Evolutionary conservation across 2,329 filamentous ascomycete species (phyloP), one percentile per base, ranked within the genome.

Genomic region (Fusarium ambrosium): DNA sequence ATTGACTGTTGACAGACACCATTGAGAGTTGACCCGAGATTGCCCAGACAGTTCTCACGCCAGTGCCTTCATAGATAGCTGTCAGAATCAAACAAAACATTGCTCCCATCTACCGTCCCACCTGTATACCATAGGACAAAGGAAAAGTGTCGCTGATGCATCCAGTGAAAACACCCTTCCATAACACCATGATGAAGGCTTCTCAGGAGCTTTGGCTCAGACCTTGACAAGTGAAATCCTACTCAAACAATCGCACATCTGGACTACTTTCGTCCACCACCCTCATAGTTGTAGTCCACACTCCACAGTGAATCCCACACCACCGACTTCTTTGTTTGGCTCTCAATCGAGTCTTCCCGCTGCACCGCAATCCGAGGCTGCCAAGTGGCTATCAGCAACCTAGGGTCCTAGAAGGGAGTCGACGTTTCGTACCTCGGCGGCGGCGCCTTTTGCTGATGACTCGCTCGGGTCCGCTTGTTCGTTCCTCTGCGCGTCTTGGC

Each of bases 241-340:
- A 20, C n/a, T 29, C 29, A 63, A 34, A 39, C 27, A 62, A 22
- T 32, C 22, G 18, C 16, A n/a, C 20, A 22, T 11, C 6, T 48
- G 4, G 24, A 37, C 71, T 76, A 80, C 71, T 73, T 80, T 74
- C 75, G 81, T n/a, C 66, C 63, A 2, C 78, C 75, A 48, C 85
- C 87, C 73, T 89, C 89, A 60, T 89, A 87, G 71, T 84, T 90
- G 55, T 91, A 85, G 76, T 92, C 90, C 29, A 91, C 79, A 71
- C 86, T 90, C 90, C 90, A 92, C 18, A 92, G 81, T 14, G 88
- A 86, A 74, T 91, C 90, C 89, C 90, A 92, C 11, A 92, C 85
- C 5, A 91, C 83, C 32, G 88, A 90, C 76, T 82, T 88, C 80
- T 86, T 89, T n/a, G 80, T 82, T 27, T 85, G 79, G 69, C 84